Evolutionary conservation across 306 rosid genomes (phyloP), one percentile per base, ranked within the genome.

Genomic region (Begonia fuchsioides): DNA sequence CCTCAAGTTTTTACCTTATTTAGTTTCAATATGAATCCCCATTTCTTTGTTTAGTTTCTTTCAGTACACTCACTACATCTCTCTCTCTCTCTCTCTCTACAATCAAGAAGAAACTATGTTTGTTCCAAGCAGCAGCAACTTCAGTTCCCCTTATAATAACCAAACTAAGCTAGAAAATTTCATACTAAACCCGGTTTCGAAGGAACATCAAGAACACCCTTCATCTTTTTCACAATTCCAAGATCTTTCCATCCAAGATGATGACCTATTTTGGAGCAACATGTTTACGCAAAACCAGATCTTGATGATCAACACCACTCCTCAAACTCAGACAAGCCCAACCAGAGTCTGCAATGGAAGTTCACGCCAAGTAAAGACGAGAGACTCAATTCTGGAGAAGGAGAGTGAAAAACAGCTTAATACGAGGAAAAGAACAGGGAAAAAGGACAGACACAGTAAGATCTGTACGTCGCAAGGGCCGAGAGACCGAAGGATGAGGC

Each of bases 401-500:
- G 35, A 26, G 35, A 3, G 35, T 26, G 7, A 26, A 15, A 18
- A 56, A 13, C 11, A 26, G 15, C 20, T 12, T 7, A 32, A 26
- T 50, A 39, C 17, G 11, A 61, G 68, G 13, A 63, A 62, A 54
- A 72, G 72, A 38, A 63, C 35, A 6, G 72, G 75, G 51, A 73
- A 67, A 66, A 76, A 76, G 50, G 79, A 72, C 57, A 63, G 83
- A 39, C 83, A 76, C 60, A 76, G 83, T 69, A 76, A 76, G 76
- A 76, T 76, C 73, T 65, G 52, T 54, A 76, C 83, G 2, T 74
- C 76, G 3, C 75, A 65, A 54, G 83, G 83, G 26, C 75, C 72
- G 1, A 62, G 83, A 53, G 83, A 72, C 43, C 47, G 83, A 14
- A 51, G 83, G 49, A 76, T 76, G 83, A 62, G 83, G 66, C 59